These are phyloP conservation scores for Arctostaphylos glauca DNA, from an alignment of 148 eudicot genomes.

Conservation along the genomic window DNA sequence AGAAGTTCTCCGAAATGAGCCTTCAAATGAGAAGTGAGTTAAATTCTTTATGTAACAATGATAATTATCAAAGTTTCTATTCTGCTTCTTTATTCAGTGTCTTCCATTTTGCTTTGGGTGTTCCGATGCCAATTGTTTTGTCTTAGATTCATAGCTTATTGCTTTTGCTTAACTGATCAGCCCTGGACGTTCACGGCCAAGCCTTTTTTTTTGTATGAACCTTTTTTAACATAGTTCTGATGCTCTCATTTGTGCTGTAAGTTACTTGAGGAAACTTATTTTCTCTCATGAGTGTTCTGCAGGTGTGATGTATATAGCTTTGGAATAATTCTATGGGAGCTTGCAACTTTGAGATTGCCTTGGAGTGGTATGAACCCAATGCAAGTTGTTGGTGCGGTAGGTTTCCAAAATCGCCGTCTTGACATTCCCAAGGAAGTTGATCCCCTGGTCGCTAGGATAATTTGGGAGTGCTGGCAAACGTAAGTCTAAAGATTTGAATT, in stretches of 20 bases:
- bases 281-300: conserved; percentile 21
- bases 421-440: conserved; percentile 94
- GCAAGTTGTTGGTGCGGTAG: conserved; percentile 99
- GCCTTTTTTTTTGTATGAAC: background rate
- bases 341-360: conserved; percentile 85
- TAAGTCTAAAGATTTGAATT: conserved; percentile 31
- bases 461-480: conserved; percentile 98
- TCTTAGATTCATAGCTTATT: background rate
- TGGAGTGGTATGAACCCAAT: conserved; percentile 99
- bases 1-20: conserved; percentile 97
- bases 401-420: conserved; percentile 91
- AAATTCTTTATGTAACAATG: background rate
- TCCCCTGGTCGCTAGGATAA: conserved; percentile 83
- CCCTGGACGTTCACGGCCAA: background rate
- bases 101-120: conserved; percentile 8
- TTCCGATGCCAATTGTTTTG: background rate
- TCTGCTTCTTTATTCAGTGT: background rate
- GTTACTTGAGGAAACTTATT: conserved; percentile 3
- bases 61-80: conserved; percentile 1
- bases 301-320: conserved; percentile 99
- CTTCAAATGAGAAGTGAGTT: conserved; percentile 97
- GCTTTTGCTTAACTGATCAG: background rate
- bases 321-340: conserved; percentile 96
- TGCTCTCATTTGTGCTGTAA: conserved; percentile 8
- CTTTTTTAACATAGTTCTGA: background rate